Conservation (phyloP, 768 basidiomycete species). For the Mycena venus region DNA sequence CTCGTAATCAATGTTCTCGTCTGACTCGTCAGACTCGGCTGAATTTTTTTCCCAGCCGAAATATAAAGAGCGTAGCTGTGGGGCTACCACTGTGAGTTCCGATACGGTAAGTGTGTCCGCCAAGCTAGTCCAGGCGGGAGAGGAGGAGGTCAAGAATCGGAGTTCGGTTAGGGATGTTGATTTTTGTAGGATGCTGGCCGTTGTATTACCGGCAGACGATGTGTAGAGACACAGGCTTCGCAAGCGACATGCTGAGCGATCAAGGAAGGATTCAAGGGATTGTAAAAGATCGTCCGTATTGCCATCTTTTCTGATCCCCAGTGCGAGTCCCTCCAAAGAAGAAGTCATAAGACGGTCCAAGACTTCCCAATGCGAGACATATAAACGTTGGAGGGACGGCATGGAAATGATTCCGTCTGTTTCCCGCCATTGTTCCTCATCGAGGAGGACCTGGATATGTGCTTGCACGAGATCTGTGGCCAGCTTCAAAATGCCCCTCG, state of each 20-base stretch:
- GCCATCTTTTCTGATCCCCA: no score
- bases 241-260: neutral
- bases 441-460: neutral
- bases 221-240: neutral
- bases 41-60: neutral
- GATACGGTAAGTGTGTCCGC: neutral
- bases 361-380: no score
- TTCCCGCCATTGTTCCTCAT: neutral
- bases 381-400: no score
- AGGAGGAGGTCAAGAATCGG: neutral
- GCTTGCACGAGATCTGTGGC: neutral
- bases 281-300: neutral
- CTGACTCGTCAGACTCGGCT: no score
- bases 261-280: neutral
- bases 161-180: neutral
- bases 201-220: no score
- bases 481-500: neutral
- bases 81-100: neutral
- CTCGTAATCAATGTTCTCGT: neutral
- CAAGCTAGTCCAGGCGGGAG: no score
- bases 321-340: no score
- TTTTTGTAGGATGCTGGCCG: neutral
- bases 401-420: neutral
- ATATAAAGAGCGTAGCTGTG: neutral
- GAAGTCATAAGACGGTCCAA: no score